These are phyloP conservation scores for Ophiostoma fasciatum DNA, from an alignment of 2,329 filamentous ascomycete genomes.

Conservation along the genomic window DNA sequence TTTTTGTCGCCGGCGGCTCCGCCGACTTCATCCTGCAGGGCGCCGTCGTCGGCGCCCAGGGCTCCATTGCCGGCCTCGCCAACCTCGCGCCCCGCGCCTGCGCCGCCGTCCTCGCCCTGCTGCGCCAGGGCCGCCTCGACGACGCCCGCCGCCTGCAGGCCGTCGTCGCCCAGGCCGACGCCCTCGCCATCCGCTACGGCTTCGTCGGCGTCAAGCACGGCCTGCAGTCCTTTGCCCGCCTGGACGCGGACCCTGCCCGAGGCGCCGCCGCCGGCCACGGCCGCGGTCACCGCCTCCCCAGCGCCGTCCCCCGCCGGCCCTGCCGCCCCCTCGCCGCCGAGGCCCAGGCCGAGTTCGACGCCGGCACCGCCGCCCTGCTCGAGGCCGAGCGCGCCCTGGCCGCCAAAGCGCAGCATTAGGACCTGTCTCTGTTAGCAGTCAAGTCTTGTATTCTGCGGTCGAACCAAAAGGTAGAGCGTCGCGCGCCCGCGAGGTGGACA, in stretches of 20 bases:
- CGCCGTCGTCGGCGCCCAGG: slow-evolving; percentile 53
- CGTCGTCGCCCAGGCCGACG: slow-evolving; percentile 28
- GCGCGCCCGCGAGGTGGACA: too few species aligned
- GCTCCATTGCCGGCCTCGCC: slow-evolving; percentile 56
- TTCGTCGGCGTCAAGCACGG: slow-evolving; percentile 34
- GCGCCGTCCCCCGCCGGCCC: slow-evolving; percentile 4
- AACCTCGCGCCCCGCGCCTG: slow-evolving; percentile 52
- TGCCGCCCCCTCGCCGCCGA: slow-evolving; percentile 2
- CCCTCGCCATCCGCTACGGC: slow-evolving; percentile 32
- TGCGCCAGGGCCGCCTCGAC: slow-evolving; percentile 37
- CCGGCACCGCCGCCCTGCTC: slow-evolving; percentile 1
- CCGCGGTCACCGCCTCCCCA: background rate
- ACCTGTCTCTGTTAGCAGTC: too few species aligned
- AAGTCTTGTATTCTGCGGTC: too few species aligned
- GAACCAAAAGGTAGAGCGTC: too few species aligned
- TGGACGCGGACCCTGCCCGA: background rate
- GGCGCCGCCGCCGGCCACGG: background rate
- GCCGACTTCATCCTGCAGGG: slow-evolving; percentile 63
- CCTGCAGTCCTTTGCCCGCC: slow-evolving; percentile 15
- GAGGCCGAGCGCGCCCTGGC: slow-evolving; percentile 1
- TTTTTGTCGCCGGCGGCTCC: slow-evolving; percentile 58
- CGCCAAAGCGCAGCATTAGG: background rate
- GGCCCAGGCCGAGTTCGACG: slow-evolving; percentile 7
- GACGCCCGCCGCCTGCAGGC: slow-evolving; percentile 46
- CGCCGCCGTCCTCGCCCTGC: slow-evolving; percentile 45